These are phyloP conservation scores for Panus rudis DNA, from an alignment of 768 basidiomycete species.

Conservation along the genomic window DNA sequence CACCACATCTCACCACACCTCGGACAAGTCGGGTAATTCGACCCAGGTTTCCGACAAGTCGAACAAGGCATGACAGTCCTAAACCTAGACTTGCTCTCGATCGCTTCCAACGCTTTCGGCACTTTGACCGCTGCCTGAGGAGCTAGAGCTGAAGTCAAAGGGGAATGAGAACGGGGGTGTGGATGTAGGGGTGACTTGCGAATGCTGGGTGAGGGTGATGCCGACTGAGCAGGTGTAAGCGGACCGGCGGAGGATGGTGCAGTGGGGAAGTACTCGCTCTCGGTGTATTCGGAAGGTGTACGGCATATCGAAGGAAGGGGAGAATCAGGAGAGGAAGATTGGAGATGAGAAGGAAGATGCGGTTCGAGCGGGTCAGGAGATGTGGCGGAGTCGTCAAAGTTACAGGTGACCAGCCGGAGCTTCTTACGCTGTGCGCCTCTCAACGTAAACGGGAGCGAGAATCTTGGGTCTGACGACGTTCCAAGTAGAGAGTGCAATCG, in stretches of 20 bases:
- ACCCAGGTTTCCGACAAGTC: conserved; percentile 21
- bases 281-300: conserved; percentile 17
- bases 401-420: no score
- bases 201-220: conserved; percentile 6
- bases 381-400: no score
- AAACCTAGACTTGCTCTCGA: conserved; percentile 23
- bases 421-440: no score
- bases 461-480: conserved; percentile 1
- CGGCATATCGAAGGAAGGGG: conserved; percentile 23
- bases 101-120: conserved; percentile 15
- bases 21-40: conserved; percentile 27
- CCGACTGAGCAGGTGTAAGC: conserved; percentile 16
- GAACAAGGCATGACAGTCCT: conserved; percentile 21
- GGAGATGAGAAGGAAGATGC: no score
- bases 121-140: background rate
- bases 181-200: background rate
- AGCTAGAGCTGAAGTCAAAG: background rate
- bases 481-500: conserved; percentile 13
- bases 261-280: conserved; percentile 23
- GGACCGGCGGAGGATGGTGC: conserved; percentile 23
- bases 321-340: conserved; percentile 10
- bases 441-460: no score
- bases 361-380: background rate
- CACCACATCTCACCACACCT: conserved; percentile 28
- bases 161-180: background rate